A percentile compares a stretch with the other conserved stretches of the same genome.
Evolutionary conservation across 1,139 yeast species (phyloP).

Genomic region (Lodderomyces parapsilosis): DNA sequence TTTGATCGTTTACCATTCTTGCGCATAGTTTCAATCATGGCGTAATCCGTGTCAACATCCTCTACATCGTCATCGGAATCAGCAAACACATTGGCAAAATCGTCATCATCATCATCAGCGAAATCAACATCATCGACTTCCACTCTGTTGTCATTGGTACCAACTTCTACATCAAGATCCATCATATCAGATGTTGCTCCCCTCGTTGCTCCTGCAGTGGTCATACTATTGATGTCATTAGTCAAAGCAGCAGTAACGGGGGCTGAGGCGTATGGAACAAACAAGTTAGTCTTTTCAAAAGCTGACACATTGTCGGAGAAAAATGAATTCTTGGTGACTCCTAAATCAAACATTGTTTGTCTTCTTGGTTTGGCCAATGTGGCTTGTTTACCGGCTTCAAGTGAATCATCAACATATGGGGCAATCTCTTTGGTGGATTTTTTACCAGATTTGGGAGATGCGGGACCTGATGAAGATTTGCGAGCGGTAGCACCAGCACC

Average conservation of each 20-base stretch:
- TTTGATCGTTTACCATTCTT: constrained; percentile 59
- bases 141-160: constrained; percentile 6
- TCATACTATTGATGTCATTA: not conserved
- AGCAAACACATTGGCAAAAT: constrained; percentile 43
- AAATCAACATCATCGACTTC: constrained; percentile 24
- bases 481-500: not conserved
- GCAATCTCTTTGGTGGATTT: constrained; percentile 2
- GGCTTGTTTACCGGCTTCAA: constrained; percentile 27
- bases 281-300: constrained; percentile 52
- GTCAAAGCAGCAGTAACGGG: constrained; percentile 71
- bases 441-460: constrained; percentile 12
- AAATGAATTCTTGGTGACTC: constrained; percentile 45
- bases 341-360: constrained; percentile 50
- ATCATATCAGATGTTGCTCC: constrained; percentile 50
- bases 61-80: constrained; percentile 34
- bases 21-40: constrained; percentile 28
- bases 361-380: constrained; percentile 38
- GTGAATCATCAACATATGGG: constrained; percentile 15
- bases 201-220: constrained; percentile 13
- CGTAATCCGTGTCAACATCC: constrained; percentile 30
- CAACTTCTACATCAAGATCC: not conserved
- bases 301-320: constrained; percentile 39
- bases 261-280: constrained; percentile 70
- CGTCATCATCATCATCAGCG: constrained; percentile 37
- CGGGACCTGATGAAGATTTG: constrained; percentile 7